Evolutionary conservation across 495 filamentous ascomycete species (phyloP).

Genomic region (Aspergillus nanangensis): DNA sequence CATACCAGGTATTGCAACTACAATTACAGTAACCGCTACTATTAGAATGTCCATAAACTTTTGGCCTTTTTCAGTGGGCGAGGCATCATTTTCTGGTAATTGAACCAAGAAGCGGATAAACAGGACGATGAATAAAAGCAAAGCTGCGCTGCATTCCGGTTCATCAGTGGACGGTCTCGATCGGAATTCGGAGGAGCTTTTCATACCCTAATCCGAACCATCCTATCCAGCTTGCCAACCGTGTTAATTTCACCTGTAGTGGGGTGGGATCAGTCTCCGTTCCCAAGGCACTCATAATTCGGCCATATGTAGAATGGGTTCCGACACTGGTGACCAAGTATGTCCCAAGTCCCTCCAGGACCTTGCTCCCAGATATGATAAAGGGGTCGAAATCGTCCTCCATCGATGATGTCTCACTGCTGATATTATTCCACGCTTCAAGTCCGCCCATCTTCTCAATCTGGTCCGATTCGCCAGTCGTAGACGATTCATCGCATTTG

Average conservation of each 20-base stretch:
- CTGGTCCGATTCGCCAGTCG: constrained; percentile 55
- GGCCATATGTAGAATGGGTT: constrained; percentile 58
- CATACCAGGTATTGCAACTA: constrained; percentile 60
- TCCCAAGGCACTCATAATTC: constrained; percentile 59
- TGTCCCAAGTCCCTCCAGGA: constrained; percentile 52
- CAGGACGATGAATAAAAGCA: constrained; percentile 57
- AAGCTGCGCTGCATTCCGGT: constrained; percentile 48
- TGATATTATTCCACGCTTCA: constrained; percentile 43
- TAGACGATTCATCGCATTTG: constrained; percentile 56
- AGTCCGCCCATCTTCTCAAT: constrained; percentile 47
- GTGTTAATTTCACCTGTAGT: constrained; percentile 58
- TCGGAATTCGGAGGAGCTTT: background rate
- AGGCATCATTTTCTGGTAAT: constrained; percentile 41
- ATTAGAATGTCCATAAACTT: constrained; percentile 64
- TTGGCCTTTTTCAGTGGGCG: constrained; percentile 52
- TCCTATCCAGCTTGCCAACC: constrained; percentile 61
- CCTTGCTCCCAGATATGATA: constrained; percentile 51
- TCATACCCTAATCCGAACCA: constrained; percentile 40
- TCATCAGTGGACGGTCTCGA: background rate
- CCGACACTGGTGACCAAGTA: constrained; percentile 58
- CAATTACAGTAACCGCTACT: constrained; percentile 63
- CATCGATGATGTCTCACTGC: constrained; percentile 36
- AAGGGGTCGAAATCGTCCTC: constrained; percentile 51
- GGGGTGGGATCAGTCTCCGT: constrained; percentile 60
- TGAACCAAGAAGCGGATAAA: constrained; percentile 58